Base-by-base conservation (phyloP, 2,329 filamentous ascomycete species). In the Diplocarpon rosae region DNA sequence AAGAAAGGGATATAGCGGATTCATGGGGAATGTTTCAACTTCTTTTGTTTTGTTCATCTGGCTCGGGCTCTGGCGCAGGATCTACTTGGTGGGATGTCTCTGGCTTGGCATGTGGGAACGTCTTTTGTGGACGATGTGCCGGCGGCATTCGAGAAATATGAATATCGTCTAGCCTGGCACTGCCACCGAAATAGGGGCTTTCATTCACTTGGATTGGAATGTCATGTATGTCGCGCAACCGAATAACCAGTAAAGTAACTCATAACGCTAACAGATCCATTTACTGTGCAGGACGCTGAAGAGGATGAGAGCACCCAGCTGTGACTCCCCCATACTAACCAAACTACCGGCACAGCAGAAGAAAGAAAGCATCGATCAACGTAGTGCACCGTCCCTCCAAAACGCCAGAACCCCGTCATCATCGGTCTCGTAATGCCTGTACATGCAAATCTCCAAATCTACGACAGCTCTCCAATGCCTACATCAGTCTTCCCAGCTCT, bases 401-500 rank as follows among this genome's bases (percentile, higher is more conserved):
- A 56, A 54, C 52, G 49, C 55, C 52, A 48, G 45, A 54, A 52
- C 49, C 47, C 51, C 46, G 38, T 45, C 43, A 50, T 35, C 44
- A 49, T 47, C 43, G 42, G 36, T 43, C 39, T 48, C 47, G 33
- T 50, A 46, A 51, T 47, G 49, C 39, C 48, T 33, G 39, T 17
- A 42, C 16, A 16, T 39, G 12, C 15, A 34, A 7, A 33, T 30
- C 15, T 36, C 15, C 37, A 17, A 15, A 32, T 36, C n/a, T 11
- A 31, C 20, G 17, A 11, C 37, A 28, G 28, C 45, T 39, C 30
- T 28, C 15, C 28, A 5, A 3, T 12, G n/a, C 16, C 9, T 16
- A 16, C 20, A 12, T 60, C 63, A 94, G 60, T 95, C 90, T 52
- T 96, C 92, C 92, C 92, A 98, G 69, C 90, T 96, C 77, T 95